phyloP scores from a whole-genome alignment of 352 stramenopile genomes.

The Phytophthora megakarya region DNA sequence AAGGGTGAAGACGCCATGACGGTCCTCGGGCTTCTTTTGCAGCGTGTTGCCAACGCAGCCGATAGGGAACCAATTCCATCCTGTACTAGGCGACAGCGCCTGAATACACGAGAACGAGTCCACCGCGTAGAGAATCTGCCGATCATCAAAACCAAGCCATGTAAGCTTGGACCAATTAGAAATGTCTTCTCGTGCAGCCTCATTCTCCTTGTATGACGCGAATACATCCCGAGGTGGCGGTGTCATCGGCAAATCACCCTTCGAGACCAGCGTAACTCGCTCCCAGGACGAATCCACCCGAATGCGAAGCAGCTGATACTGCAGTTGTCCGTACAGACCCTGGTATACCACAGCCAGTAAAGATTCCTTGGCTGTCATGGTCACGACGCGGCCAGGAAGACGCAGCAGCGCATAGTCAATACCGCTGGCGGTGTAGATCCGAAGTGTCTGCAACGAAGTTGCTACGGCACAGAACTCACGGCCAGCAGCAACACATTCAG shows the following conservation, averaged over 20 bases:
- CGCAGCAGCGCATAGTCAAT: conserved; percentile 67
- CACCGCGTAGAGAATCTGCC: conserved; percentile 68
- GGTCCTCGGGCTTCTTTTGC: conserved; percentile 63
- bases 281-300: conserved; percentile 42
- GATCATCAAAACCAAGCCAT: conserved; percentile 84
- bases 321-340: conserved; percentile 46
- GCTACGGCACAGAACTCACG: conserved; percentile 77
- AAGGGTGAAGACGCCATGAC: conserved; percentile 64
- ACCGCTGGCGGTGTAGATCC: conserved; percentile 76
- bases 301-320: conserved; percentile 62
- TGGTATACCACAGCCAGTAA: conserved; percentile 76
- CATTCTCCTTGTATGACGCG: conserved; percentile 72
- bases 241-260: conserved; percentile 62
- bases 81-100: conserved; percentile 55
- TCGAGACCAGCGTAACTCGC: conserved; percentile 50
- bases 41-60: conserved; percentile 66
- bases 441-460: conserved; percentile 70
- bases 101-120: conserved; percentile 73
- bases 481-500: conserved; percentile 64
- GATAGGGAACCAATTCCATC: conserved; percentile 77
- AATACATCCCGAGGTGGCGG: conserved; percentile 69
- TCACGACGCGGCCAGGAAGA: conserved; percentile 70
- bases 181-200: conserved; percentile 43
- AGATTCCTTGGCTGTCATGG: conserved; percentile 64
- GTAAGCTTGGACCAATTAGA: conserved; percentile 60